Conservation (phyloP, 129 eudicot genomes). For the Centaurea solstitialis region DNA sequence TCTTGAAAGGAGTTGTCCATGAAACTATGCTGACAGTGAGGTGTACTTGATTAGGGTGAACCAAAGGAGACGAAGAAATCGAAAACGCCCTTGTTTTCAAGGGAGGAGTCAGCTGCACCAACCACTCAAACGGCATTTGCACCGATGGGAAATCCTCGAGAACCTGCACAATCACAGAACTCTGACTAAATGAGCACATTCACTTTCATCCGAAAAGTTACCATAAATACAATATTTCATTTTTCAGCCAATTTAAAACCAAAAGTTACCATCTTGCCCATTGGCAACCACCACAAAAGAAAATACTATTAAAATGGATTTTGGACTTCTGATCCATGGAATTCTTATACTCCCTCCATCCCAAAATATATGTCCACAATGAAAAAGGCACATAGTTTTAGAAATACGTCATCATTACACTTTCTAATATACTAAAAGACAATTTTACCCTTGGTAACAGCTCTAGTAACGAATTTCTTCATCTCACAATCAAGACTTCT, state of each 20-base stretch:
- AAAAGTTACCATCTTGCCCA: no score
- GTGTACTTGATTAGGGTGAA: conserved; percentile 93
- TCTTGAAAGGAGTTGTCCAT: conserved; percentile 92
- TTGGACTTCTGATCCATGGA: not conserved
- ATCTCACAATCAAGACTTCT: no score
- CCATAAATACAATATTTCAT: not conserved
- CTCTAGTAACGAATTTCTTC: no score
- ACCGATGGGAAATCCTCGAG: conserved; percentile 93
- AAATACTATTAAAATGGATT: no score
- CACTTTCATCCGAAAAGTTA: not conserved
- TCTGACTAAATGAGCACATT: not conserved
- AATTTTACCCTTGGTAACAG: no score
- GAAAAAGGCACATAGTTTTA: no score
- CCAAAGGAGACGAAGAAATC: conserved; percentile 75
- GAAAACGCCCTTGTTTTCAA: conserved; percentile 85
- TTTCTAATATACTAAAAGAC: no score
- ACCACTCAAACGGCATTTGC: conserved; percentile 95
- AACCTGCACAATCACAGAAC: conserved; percentile 45
- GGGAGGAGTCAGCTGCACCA: conserved; percentile 86
- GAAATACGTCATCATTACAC: no score
- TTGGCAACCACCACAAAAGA: no score
- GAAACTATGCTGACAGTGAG: conserved; percentile 81
- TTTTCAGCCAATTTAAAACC: not conserved
- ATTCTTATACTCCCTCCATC: not conserved
- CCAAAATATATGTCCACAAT: no score